A percentile compares a stretch with the other conserved stretches of the same genome.
Evolutionary conservation across 345 rosid genomes (phyloP).

Genomic region (Populus davidiana): DNA sequence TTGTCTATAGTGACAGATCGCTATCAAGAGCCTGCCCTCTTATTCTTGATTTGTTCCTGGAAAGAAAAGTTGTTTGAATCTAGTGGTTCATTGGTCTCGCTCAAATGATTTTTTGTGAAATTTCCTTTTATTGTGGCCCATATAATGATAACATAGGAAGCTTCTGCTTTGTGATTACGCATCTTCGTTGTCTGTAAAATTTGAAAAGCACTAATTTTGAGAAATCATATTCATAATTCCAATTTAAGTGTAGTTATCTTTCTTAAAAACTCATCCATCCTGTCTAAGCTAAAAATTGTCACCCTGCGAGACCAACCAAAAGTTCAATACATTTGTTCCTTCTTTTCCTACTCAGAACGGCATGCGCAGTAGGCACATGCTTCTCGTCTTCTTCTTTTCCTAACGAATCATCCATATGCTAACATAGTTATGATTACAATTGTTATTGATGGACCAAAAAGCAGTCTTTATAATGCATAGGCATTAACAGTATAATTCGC

Average conservation of each 20-base stretch:
- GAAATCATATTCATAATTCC: neutral
- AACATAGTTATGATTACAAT: neutral
- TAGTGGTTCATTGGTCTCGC: neutral
- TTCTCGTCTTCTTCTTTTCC: neutral
- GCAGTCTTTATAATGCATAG: no score
- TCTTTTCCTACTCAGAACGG: neutral
- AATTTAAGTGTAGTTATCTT: no score
- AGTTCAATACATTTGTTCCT: neutral
- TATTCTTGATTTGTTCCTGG: neutral
- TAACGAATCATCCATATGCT: neutral
- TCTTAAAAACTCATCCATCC: no score
- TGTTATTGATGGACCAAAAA: neutral
- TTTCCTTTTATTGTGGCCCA: constrained; percentile 15
- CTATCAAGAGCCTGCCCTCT: neutral
- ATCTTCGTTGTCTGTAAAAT: neutral
- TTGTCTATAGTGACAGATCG: neutral
- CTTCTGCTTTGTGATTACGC: neutral
- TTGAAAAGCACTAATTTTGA: neutral
- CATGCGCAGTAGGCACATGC: neutral
- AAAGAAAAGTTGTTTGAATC: neutral
- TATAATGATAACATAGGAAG: constrained; percentile 9
- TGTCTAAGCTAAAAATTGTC: neutral
- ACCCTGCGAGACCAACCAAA: neutral
- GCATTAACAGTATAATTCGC: neutral
- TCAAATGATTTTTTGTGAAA: constrained; percentile 18